Base-by-base conservation (phyloP, 768 basidiomycete species). In the Polyporus arcularius region DNA sequence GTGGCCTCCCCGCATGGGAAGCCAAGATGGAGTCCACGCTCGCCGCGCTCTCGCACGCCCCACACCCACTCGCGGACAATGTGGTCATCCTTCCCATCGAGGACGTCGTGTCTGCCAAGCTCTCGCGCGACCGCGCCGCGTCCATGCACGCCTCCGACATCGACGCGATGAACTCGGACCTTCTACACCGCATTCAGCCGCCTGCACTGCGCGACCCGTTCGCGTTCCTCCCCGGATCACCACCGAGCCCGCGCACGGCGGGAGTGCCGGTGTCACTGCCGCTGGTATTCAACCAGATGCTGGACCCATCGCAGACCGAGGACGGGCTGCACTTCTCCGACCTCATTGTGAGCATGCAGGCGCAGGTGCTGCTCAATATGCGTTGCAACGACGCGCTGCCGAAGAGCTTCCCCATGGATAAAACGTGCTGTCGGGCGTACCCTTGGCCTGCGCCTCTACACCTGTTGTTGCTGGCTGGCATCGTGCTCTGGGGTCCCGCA, bases 141-240 rank as follows among this genome's bases (percentile, higher is more conserved):
- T 88, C 86, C 10, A 90, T 97, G 79, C 83, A 83, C 57, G 79
- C 85, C 28, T 82, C 88, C 14, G 92, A 95, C 68, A 88, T 96
- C 57, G 89, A 93, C 67, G 90, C 89, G 42, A 95, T 97, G 93
- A 96, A 97, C 72, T 87, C 89, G 3, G 89, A 92, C 71, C 79
- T 95, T 53, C 79, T 78, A 61, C 89, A 92, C 69, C 85, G 90
- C 54, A 82, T 92, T 21, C 72, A 79, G 32, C 71, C 71, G 3
- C 67, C 68, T 4, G 51, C 66, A 6, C 35, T 53, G n/a, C 51
- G 67, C 21, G 62, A 66, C 56, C 72, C 71, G 38, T 74, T 77
- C 59, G 67, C 67, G 26, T 68, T 74, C 42, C 58, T 76, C 41
- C 53, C 53, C 11, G 35, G 35, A 11, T 6, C 55, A 70, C 10